Percentiles rank a stretch among this genome's conserved stretches.
These are phyloP conservation scores for Dalbergia cultrata DNA, from an alignment of 306 rosid genomes.

Conservation along the genomic window DNA sequence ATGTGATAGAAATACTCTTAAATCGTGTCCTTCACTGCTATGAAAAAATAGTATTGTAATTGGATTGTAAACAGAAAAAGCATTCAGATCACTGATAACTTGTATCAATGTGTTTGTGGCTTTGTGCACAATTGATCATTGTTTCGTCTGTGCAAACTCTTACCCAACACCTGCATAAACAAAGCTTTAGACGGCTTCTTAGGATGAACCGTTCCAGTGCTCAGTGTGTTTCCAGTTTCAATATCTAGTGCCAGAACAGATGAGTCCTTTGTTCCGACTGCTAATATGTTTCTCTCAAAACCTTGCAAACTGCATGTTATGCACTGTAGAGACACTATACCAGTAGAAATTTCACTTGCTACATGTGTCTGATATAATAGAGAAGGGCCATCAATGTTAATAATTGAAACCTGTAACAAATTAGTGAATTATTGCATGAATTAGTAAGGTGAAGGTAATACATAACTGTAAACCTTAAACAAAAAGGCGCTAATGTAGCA, in stretches of 20 bases:
- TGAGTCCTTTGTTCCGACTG: conserved; percentile 81
- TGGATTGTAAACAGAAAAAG: conserved; percentile 26
- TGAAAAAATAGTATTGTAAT: conserved; percentile 12
- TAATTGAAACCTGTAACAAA: conserved; percentile 74
- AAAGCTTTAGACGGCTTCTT: conserved; percentile 88
- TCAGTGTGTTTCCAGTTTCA: conserved; percentile 72
- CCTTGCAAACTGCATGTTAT: conserved; percentile 72
- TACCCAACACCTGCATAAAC: conserved; percentile 80
- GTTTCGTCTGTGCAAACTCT: conserved; percentile 46
- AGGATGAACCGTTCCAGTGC: conserved; percentile 69
- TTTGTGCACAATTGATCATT: not conserved
- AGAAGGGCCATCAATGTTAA: conserved; percentile 72
- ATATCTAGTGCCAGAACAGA: conserved; percentile 76
- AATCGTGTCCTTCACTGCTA: conserved; percentile 34
- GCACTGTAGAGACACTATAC: conserved; percentile 78
- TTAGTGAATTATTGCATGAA: conserved; percentile 25
- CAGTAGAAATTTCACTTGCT: conserved; percentile 74
- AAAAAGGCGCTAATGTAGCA: conserved; percentile 20
- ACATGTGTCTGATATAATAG: conserved; percentile 71
- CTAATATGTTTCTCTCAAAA: conserved; percentile 75
- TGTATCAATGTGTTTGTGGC: not conserved
- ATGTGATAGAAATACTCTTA: not conserved
- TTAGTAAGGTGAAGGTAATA: conserved; percentile 18
- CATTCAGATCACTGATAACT: conserved; percentile 10
- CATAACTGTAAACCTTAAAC: not conserved